Base-by-base conservation (phyloP, 2,329 filamentous ascomycete species). In the Penicillium olsonii region DNA sequence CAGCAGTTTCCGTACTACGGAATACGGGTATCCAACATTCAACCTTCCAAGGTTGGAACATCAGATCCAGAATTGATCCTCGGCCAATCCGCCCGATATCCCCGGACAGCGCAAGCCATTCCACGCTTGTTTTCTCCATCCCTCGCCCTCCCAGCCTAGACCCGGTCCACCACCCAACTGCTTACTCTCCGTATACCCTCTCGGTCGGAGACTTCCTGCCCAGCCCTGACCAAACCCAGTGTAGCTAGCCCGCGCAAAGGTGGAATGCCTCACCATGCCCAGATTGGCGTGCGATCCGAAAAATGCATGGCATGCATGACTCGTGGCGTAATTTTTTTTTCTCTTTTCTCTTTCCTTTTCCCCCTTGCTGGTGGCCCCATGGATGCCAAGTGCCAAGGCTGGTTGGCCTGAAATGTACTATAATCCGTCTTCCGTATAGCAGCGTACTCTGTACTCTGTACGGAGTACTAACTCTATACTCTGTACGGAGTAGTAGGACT, bases 291-390 rank as follows among this genome's bases (percentile, higher is more conserved):
- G 6, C 17, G 15, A 35, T 18, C 39, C 41, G 41, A 39, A 34
- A 26, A 53, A 50, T 48, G 42, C 54, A 53, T 56, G 55, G 51
- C 55, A 22, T 60, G 45, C 56, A 61, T 56, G 48, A 54, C 55
- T 60, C 58, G 55, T 55, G 58, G 45, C 43, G 37, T 34, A 24
- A 24, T 24, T 24, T 24, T 24, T 4, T 24, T 39, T 53, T 35
- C 17, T 34, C 45, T 26, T 42, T 42, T 27, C 37, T 44, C 46
- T 45, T 24, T 26, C 31, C 18, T 22, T 33, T 27, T 43, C 37
- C 17, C 37, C 17, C 29, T 48, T 19, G 19, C 12, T 29, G 18
- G 42, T 24, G 37, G n/a, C n/a, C n/a, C n/a, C n/a, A n/a, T n/a
- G n/a, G 10, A n/a, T n/a, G 27, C 44, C 27, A 46, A 46, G 44